Base-by-base conservation (phyloP, 2,329 filamentous ascomycete genomes). In the Penicillium psychrosexuale region DNA sequence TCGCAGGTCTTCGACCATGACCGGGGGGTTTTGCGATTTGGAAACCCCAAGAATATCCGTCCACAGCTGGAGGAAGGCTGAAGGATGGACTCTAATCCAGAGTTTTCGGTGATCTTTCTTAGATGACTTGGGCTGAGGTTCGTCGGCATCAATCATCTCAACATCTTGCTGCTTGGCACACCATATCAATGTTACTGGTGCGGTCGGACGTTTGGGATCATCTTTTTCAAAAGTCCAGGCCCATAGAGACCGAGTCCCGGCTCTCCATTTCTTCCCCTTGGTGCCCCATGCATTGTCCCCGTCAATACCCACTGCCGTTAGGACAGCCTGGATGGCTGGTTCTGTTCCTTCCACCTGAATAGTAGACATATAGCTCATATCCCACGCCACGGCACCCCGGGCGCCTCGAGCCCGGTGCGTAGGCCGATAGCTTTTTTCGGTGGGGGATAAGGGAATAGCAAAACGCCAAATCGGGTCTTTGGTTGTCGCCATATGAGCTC, bases 341-440 rank as follows among this genome's bases (percentile, higher is more conserved):
- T 83, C 77, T 13, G 78, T 75, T 0, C 92, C 94, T 62, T 87
- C 86, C 3, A 97, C 70, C 13, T 87, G 82, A 61, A 97, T 88
- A 1, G 91, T 96, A 63, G 90, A 89, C 78, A 94, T 88, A 70
- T 97, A 99, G 70, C 92, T 97, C 78, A 85, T 90, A 73, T 99
- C 94, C 91, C 93, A 97, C 1, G 86, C 86, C 40, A 97, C 79
- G 22, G 88, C 88, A 5, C 94, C 92, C 61, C 87, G 84, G 49
- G 87, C 81, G 28, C 86, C 85, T 49, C 86, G 84, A 22, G 90
- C 87, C 60, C 92, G 85, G 76, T 97, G 91, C 0, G 90, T 94
- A 43, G 90, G 85, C 47, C 94, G 81, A 70, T 97, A 97, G 48
- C 88, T 86, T 77, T 99, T 99, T 68, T 91, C 87, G 28, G 89